phyloP scores from a whole-genome alignment of 768 basidiomycete species.

The Lactarius pseudohatsudake region DNA sequence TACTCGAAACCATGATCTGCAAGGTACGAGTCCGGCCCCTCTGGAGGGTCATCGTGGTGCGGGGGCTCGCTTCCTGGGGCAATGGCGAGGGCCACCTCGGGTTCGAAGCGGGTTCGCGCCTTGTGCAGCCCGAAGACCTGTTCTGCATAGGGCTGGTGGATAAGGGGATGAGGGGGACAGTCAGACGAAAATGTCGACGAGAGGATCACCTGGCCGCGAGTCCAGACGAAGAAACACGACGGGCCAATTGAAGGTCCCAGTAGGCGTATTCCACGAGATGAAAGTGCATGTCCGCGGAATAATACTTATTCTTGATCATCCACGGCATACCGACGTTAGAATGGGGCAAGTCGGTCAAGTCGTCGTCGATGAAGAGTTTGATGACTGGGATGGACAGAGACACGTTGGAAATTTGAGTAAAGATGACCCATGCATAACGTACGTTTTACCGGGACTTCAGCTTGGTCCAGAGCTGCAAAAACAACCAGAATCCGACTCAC shows the following conservation, averaged over 20 bases:
- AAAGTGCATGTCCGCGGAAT: slow-evolving; percentile 49
- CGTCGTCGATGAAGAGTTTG: too few species aligned
- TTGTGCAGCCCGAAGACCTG: too few species aligned
- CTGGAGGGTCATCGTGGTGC: slow-evolving; percentile 33
- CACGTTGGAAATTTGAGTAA: too few species aligned
- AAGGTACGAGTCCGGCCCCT: slow-evolving; percentile 62
- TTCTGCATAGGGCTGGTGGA: too few species aligned
- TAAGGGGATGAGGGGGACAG: too few species aligned
- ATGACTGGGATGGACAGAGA: too few species aligned
- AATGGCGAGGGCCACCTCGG: slow-evolving; percentile 62
- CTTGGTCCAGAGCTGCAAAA: slow-evolving; percentile 32
- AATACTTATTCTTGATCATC: too few species aligned
- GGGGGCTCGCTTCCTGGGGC: slow-evolving; percentile 41
- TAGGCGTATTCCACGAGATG: slow-evolving; percentile 47
- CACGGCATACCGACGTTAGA: too few species aligned
- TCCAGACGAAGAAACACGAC: slow-evolving; percentile 66
- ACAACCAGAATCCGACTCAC: slow-evolving; percentile 30
- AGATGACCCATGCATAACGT: too few species aligned
- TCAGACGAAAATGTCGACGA: too few species aligned
- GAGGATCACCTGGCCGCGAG: slow-evolving; percentile 54
- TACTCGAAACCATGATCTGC: slow-evolving; percentile 77
- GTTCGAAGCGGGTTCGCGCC: too few species aligned
- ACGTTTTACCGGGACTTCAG: slow-evolving; percentile 6
- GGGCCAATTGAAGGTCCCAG: slow-evolving; percentile 43
- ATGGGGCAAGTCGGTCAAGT: too few species aligned